Conservation (phyloP, 2,329 filamentous ascomycete species). For the Thelonectria blattea region DNA sequence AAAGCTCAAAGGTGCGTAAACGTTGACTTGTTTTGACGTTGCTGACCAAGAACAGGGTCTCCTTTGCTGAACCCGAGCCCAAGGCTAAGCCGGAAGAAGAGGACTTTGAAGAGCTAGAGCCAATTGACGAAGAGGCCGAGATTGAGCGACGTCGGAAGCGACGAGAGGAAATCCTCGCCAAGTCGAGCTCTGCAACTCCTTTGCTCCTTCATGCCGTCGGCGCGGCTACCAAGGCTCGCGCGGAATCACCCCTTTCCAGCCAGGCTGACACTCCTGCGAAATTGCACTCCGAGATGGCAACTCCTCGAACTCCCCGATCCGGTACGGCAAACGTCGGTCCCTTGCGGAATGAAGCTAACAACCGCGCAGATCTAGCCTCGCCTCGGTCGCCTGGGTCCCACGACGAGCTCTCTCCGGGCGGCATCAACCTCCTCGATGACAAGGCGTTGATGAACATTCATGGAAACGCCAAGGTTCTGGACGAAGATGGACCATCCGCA, state of each 20-base stretch:
- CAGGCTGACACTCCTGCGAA: slow-evolving; percentile 50
- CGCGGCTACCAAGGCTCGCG: slow-evolving; percentile 61
- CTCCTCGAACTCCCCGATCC: slow-evolving; percentile 54
- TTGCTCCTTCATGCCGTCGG: slow-evolving; percentile 78
- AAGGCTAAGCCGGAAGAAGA: slow-evolving; percentile 43
- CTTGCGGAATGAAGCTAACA: slow-evolving; percentile 32
- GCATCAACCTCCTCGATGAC: slow-evolving; percentile 70
- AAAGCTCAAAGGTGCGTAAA: slow-evolving; percentile 28
- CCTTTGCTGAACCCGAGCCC: slow-evolving; percentile 27
- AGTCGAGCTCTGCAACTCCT: slow-evolving; percentile 76
- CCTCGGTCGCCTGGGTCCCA: slow-evolving; percentile 53
- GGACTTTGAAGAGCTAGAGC: slow-evolving; percentile 61
- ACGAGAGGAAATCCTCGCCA: slow-evolving; percentile 84
- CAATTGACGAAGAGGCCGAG: slow-evolving; percentile 80
- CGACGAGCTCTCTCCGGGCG: slow-evolving; percentile 62
- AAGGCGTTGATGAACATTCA: slow-evolving; percentile 70
- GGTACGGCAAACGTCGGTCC: slow-evolving; percentile 45
- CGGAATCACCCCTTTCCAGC: slow-evolving; percentile 60
- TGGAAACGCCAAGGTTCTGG: slow-evolving; percentile 47
- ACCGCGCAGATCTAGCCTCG: slow-evolving; percentile 45
- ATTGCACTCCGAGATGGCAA: slow-evolving; percentile 42
- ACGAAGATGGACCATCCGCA: slow-evolving; percentile 81
- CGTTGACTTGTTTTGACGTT: background rate
- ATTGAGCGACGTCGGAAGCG: slow-evolving; percentile 85
- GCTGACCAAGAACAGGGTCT: slow-evolving; percentile 26